These are phyloP conservation scores for Nicotiana benthamiana DNA, from an alignment of 257 asterid species.

Conservation along the genomic window DNA sequence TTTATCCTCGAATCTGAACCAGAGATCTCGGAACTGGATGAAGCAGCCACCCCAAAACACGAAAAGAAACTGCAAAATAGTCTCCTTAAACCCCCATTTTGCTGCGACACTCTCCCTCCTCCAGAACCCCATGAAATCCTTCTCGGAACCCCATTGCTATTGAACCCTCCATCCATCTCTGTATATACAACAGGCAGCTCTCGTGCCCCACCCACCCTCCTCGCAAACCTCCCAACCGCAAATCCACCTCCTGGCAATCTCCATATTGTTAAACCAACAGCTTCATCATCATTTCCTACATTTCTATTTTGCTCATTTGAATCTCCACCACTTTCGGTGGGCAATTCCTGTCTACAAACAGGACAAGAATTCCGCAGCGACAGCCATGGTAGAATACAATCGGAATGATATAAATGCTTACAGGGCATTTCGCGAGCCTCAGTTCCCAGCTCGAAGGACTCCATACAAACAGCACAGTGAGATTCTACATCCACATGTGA, in stretches of 20 bases:
- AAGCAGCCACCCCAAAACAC: constrained; percentile 55
- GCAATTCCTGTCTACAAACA: constrained; percentile 71
- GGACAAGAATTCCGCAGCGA: constrained; percentile 73
- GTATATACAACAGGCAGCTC: constrained; percentile 86
- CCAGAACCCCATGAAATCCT: constrained; percentile 73
- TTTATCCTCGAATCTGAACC: constrained; percentile 47
- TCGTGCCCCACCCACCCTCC: constrained; percentile 79
- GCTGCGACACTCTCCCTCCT: constrained; percentile 37
- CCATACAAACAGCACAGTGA: constrained; percentile 81
- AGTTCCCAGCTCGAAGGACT: constrained; percentile 54
- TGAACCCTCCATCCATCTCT: constrained; percentile 86
- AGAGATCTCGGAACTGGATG: constrained; percentile 25
- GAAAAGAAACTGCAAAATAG: constrained; percentile 39
- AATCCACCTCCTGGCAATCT: constrained; percentile 89
- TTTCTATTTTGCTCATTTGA: constrained; percentile 15
- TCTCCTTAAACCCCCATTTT: constrained; percentile 56
- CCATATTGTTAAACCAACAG: constrained; percentile 82
- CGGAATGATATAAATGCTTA: constrained; percentile 74
- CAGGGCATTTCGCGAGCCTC: constrained; percentile 90
- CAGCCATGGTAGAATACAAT: constrained; percentile 82
- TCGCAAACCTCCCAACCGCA: constrained; percentile 76
- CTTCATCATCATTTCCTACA: constrained; percentile 18
- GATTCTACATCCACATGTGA: constrained; percentile 33
- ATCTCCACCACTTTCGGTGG: constrained; percentile 32
- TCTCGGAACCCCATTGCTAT: constrained; percentile 58